These are phyloP conservation scores for Incumbomyces lentus DNA, from an alignment of 2,329 filamentous ascomycete species.

Conservation along the genomic window DNA sequence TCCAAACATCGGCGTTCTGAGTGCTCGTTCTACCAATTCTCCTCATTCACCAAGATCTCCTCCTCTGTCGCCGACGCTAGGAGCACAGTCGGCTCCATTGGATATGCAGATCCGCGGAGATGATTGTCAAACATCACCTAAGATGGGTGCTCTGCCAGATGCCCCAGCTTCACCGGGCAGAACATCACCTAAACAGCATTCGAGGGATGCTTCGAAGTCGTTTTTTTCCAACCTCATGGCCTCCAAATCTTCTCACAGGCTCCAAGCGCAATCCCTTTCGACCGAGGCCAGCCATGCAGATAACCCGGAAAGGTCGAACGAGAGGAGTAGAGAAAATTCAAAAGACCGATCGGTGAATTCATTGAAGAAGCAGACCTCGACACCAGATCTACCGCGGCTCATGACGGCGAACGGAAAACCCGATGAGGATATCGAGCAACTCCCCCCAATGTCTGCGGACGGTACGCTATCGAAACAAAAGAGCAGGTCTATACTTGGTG, in stretches of 20 bases:
- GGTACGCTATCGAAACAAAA: constrained; percentile 22
- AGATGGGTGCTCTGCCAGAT: constrained; percentile 36
- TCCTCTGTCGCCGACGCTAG: constrained; percentile 2
- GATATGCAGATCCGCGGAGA: constrained; percentile 3
- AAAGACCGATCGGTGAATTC: constrained; percentile 31
- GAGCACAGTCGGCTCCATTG: background rate
- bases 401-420: constrained; percentile 17
- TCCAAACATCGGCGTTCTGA: constrained; percentile 15
- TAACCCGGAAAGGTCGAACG: constrained; percentile 19
- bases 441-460: constrained; percentile 4
- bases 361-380: constrained; percentile 31
- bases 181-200: constrained; percentile 29
- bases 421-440: constrained; percentile 6
- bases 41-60: constrained; percentile 8
- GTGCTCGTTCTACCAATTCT: constrained; percentile 18
- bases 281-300: constrained; percentile 30
- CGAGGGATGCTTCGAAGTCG: constrained; percentile 34
- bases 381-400: constrained; percentile 30
- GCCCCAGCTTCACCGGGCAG: constrained; percentile 31
- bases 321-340: constrained; percentile 32
- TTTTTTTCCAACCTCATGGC: constrained; percentile 39
- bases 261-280: constrained; percentile 22
- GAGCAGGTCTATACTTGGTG: constrained; percentile 35
- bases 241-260: constrained; percentile 33
- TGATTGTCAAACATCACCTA: constrained; percentile 28